Evolutionary conservation across 2,329 filamentous ascomycete species (phyloP), one percentile per base, ranked within the genome.

Genomic region (Pseudogymnoascus sp.): DNA sequence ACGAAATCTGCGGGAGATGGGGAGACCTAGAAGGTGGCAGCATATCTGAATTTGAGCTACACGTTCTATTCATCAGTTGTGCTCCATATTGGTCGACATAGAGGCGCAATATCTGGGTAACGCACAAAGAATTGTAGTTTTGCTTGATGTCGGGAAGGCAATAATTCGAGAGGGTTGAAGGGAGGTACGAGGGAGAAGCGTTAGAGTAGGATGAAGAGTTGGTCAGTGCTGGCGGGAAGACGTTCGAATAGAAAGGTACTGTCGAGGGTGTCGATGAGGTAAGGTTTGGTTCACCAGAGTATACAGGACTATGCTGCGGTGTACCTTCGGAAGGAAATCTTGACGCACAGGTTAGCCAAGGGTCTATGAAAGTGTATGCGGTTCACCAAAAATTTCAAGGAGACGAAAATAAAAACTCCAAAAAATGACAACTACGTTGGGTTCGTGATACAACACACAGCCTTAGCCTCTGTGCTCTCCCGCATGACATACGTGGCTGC

Each of bases 61-160:
- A 40, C 13, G 58, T 27, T 27, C 35, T 37, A 37, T 59, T 59
- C 27, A 37, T 59, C 25, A 37, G 58, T 15, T 39, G 12, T 59
- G 33, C 21, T 40, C n/a, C 8, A 29, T 9, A 39, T 59, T 33
- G 59, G 40, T 21, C 21, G 12, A 55, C 5, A 3, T 55, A 5
- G 10, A 18, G 29, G 29, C 21, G 15, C 9, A 21, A 21, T 33
- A 21, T 55, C 29, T 33, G 48, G 58, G 33, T 37, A 15, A 59
- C 58, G 40, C 25, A 60, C 59, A 42, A 60, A 25, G 36, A 60
- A 42, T 60, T 60, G 59, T 71, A 61, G 59, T 69, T 67, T 62
- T 71, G 71, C 63, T 73, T 73, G 58, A 72, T 65, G 65, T 74
- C 72, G 60, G 70, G 68, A 68, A 72, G 70, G 62, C 70, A 70